Evolutionary conservation across 805 yeast species (phyloP).

Genomic region (Candida manassasensis): DNA sequence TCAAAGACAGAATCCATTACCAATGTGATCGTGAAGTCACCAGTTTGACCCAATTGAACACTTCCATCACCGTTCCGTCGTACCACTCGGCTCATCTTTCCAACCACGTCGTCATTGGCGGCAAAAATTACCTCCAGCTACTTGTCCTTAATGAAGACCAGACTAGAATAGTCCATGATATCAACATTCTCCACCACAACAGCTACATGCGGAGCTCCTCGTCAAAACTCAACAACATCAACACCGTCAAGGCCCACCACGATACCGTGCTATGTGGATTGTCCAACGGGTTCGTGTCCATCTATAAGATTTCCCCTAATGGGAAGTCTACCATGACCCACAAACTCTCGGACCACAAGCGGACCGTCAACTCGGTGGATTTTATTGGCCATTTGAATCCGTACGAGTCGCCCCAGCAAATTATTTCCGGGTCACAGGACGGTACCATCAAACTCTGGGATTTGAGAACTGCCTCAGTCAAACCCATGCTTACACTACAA

Average conservation of each 20-base stretch:
- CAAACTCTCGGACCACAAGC: slow-evolving; percentile 35
- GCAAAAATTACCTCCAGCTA: slow-evolving; percentile 35
- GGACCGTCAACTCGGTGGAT: slow-evolving; percentile 40
- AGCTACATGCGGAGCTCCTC: slow-evolving; percentile 5
- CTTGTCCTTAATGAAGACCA: slow-evolving; percentile 30
- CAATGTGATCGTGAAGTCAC: slow-evolving; percentile 24
- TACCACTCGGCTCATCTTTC: slow-evolving; percentile 8
- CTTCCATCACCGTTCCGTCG: slow-evolving; percentile 5
- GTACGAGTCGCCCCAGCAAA: slow-evolving; percentile 14
- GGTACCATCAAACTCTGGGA: slow-evolving; percentile 79
- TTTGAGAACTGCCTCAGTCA: slow-evolving; percentile 42
- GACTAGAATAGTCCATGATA: slow-evolving; percentile 27
- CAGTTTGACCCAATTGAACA: slow-evolving; percentile 19
- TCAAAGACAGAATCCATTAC: slow-evolving; percentile 15
- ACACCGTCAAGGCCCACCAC: slow-evolving; percentile 31
- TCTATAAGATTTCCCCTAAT: slow-evolving; percentile 27
- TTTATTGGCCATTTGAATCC: slow-evolving; percentile 20
- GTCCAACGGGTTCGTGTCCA: slow-evolving; percentile 30
- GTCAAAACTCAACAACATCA: slow-evolving; percentile 28
- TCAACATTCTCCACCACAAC: slow-evolving; percentile 26
- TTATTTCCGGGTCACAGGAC: slow-evolving; percentile 67
- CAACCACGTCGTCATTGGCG: slow-evolving; percentile 38
- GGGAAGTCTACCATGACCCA: slow-evolving; percentile 28
- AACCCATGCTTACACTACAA: slow-evolving; percentile 45
- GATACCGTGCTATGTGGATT: slow-evolving; percentile 38